Evolutionary conservation across 176 grass and related monocot species (phyloP).

Genomic region (Rhynchospora breviuscula): DNA sequence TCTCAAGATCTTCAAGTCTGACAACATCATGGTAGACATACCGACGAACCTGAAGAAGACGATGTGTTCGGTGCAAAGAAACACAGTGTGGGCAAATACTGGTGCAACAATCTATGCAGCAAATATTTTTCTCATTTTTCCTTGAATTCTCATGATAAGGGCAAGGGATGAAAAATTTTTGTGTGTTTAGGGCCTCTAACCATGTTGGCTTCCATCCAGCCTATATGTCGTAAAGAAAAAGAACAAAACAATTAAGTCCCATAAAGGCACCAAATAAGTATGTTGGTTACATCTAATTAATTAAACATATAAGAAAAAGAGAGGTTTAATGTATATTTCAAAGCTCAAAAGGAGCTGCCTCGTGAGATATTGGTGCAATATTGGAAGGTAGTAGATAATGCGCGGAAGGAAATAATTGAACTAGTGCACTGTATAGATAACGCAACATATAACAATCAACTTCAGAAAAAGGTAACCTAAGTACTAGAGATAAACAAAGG

Average conservation of each 20-base stretch:
- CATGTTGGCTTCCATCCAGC: constrained; percentile 83
- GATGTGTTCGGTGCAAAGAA: constrained; percentile 62
- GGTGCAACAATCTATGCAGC: constrained; percentile 88
- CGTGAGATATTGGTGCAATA: constrained; percentile 5
- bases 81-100: constrained; percentile 95
- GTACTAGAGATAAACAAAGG: background rate
- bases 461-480: background rate
- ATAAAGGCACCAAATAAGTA: constrained; percentile 18
- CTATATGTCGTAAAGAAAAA: constrained; percentile 39
- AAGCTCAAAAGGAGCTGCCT: background rate
- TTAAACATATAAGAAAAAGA: constrained; percentile 18
- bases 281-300: background rate
- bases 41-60: constrained; percentile 79
- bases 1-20: constrained; percentile 87
- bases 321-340: background rate
- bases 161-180: constrained; percentile 76
- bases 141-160: constrained; percentile 69
- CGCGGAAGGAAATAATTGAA: background rate
- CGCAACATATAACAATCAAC: background rate
- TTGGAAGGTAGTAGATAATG: background rate
- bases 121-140: constrained; percentile 99
- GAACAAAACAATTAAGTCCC: constrained; percentile 11
- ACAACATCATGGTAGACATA: constrained; percentile 91
- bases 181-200: constrained; percentile 73
- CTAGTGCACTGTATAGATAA: background rate